Evolutionary conservation across 1,284 basidiomycete species (phyloP), one percentile per base, ranked within the genome.

Genomic region (Malassezia slooffiae): DNA sequence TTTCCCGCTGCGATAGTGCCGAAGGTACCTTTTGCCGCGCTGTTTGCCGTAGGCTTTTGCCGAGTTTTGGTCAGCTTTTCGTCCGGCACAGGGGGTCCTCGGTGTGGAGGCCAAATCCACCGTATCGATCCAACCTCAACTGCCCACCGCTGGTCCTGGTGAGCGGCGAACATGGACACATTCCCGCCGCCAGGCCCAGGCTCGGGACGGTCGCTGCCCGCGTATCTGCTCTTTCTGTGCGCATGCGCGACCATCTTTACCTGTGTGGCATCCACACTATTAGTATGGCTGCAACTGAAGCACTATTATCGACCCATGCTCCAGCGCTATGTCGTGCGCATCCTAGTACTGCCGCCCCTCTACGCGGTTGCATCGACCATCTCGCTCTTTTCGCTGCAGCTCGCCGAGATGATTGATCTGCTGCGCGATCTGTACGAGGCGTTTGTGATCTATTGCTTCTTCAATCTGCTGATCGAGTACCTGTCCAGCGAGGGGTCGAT

Each of bases 361-460:
- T 96, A 96, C 70, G 87, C 82, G 1, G 75, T 95, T 17, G 79
- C 90, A 0, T 91, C 87, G 2, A 75, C 91, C 57, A 89, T 95
- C 53, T 88, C 91, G 1, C 75, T 99, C 36, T 90, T 90, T 73
- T 95, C 89, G 0, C 75, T 96, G 41, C 82, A 91, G 62, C 85
- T 86, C 1, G 91, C 91, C 0, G 95, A 96, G 73, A 83, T 93
- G 57, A 93, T 99, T 57, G 91, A 97, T 69, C 85, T 81, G 17
- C 75, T 96, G 46, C 78, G 91, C 30, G 93, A 99, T 70, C 79
- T 97, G 10, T 97, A 99, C 72, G 91, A 99, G 48, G 89, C 88
- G 1, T 95, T 93, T 67, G 89, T 95, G 32, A 95, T 95, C 59
- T 95, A 96, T 72, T 89, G 48, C 43, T 72, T 72, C 60, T 72